Evolutionary conservation across 345 rosid species (phyloP), one percentile per base, ranked within the genome.

Genomic region (Eucalyptus sideroxylon): DNA sequence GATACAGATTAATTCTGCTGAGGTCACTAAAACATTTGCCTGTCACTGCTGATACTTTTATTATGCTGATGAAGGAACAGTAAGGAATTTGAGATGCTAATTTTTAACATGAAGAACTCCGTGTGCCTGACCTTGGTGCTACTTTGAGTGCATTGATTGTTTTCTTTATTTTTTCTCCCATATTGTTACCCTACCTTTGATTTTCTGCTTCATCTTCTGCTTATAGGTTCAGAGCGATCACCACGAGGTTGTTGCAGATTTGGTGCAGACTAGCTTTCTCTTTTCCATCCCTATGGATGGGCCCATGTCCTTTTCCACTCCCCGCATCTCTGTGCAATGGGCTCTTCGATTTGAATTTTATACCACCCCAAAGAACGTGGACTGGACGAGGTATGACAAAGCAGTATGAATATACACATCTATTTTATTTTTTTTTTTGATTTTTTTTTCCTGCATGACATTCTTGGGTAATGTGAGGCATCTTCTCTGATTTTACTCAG

Each of bases 281-380:
- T 98, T 98, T 91, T 96, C 98, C 50, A 92, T 98, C 92, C 99
- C 99, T n/a, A 94, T 93, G 92, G 99, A 98, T 90, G 99, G 99
- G 49, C 99, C 99, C 23, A 97, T 96, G 99, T 97, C 99, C 81
- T 98, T 98, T 93, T 93, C 97, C 60, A 96, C 99, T 77, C 93
- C 93, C 24, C 95, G 92, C 88, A 95, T 98, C 91, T 96, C 97
- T 44, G 98, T 96, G 90, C 95, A 96, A 88, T 98, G 99, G 99
- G 96, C 93, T 91, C 93, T 98, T 34, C 94, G 99, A 89, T 98
- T 98, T 92, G 99, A 98, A 94, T 98, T 98, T 89, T 93, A 93
- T 90, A 96, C 95, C 86, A 96, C 98, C 19, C 98, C 98, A 17
- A 97, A 94, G 92, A 92, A 95, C 87, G 94, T 98, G 62, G 96